These are phyloP conservation scores for Cardamine resedifolia DNA, from an alignment of 345 rosid species.

Conservation along the genomic window DNA sequence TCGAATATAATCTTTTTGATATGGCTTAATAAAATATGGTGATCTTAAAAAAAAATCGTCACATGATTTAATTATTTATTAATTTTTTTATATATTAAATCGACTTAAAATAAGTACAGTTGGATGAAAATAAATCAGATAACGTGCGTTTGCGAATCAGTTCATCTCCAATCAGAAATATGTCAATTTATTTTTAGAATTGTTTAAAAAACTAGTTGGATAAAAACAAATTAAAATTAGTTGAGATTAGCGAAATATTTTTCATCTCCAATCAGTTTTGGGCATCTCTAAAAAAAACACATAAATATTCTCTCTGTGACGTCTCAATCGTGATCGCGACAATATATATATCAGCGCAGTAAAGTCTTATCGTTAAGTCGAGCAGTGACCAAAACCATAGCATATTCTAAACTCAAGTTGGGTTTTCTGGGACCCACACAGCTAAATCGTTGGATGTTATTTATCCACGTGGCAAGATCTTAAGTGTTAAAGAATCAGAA, in stretches of 20 bases:
- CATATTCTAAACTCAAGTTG: slow-evolving; percentile 9
- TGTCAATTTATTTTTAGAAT: neutral
- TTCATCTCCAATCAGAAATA: neutral
- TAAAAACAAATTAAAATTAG: neutral
- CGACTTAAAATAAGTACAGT: neutral
- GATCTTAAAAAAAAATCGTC: too few species aligned
- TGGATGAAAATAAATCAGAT: neutral
- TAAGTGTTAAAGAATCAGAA: slow-evolving; percentile 21
- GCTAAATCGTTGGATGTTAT: neutral
- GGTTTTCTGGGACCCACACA: slow-evolving; percentile 22
- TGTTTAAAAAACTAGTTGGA: neutral
- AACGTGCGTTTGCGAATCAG: neutral
- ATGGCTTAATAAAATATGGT: too few species aligned
- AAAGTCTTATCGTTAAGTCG: neutral
- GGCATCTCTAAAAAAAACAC: neutral
- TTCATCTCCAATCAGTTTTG: neutral
- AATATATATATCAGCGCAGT: neutral
- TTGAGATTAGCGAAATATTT: neutral
- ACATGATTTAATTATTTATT: neutral
- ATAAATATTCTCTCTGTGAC: slow-evolving; percentile 6
- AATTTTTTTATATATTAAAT: neutral
- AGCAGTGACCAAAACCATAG: slow-evolving; percentile 3
- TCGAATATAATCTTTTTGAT: too few species aligned
- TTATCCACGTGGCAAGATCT: slow-evolving; percentile 18
- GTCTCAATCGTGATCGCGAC: slow-evolving; percentile 14